Percentiles rank a stretch among this genome's conserved stretches.
These are phyloP conservation scores for Raphanus sativus DNA, from an alignment of 345 rosid species.

Conservation along the genomic window DNA sequence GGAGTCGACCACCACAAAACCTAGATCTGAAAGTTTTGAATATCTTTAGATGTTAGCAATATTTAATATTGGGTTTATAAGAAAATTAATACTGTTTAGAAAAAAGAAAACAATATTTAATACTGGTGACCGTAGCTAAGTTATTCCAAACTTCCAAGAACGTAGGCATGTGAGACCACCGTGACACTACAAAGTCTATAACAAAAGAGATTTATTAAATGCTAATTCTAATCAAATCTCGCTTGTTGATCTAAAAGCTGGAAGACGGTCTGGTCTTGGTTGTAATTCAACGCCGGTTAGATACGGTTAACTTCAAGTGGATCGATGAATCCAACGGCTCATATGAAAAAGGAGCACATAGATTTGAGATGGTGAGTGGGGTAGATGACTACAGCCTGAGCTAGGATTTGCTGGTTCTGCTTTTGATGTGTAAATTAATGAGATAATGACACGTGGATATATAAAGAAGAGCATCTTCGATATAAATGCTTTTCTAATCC, in stretches of 20 bases:
- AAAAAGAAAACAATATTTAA: not conserved
- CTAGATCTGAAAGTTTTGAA: too few species aligned
- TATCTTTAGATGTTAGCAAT: slow-evolving; percentile 34
- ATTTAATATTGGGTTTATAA: too few species aligned
- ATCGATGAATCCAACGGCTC: slow-evolving; percentile 28
- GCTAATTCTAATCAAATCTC: slow-evolving; percentile 12
- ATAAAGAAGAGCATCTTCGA: slow-evolving; percentile 36
- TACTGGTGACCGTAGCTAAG: not conserved
- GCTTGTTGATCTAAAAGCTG: not conserved
- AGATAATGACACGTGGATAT: slow-evolving; percentile 13
- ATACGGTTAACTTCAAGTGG: slow-evolving; percentile 1
- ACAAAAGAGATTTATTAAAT: slow-evolving; percentile 4
- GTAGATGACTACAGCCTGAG: slow-evolving; percentile 14
- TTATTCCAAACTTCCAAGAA: slow-evolving; percentile 21
- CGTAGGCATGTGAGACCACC: slow-evolving; percentile 39
- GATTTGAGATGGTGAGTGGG: not conserved
- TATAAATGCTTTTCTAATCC: slow-evolving; percentile 43
- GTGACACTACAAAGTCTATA: slow-evolving; percentile 33
- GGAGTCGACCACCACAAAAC: too few species aligned
- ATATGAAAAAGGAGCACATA: not conserved
- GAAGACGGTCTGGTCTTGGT: not conserved
- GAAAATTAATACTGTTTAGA: too few species aligned
- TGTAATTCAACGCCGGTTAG: slow-evolving; percentile 7
- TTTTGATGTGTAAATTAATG: slow-evolving; percentile 24
- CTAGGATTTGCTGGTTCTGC: slow-evolving; percentile 28